phyloP scores from a whole-genome alignment of 2,329 filamentous ascomycete genomes.

The Biscogniauxia marginata region DNA sequence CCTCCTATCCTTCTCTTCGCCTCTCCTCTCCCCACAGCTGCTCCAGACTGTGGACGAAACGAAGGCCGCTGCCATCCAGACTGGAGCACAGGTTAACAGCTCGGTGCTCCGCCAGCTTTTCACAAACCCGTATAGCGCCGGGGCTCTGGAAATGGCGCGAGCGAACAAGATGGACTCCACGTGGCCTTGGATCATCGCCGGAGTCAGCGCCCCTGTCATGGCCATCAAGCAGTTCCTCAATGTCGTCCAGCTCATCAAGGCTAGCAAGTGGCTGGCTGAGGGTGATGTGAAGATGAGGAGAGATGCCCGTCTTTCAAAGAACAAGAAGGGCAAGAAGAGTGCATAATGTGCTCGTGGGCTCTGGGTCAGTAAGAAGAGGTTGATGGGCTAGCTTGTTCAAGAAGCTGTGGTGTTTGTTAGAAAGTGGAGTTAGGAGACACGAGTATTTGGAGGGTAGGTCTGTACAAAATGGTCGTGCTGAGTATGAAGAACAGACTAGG shows the following conservation, averaged over 20 bases:
- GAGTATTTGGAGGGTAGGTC: not conserved
- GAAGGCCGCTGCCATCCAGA: constrained; percentile 53
- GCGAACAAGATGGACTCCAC: constrained; percentile 88
- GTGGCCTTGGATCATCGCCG: constrained; percentile 68
- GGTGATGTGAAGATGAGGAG: constrained; percentile 72
- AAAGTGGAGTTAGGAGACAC: not conserved
- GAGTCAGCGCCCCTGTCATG: constrained; percentile 84
- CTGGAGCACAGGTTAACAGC: constrained; percentile 68
- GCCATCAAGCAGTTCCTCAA: constrained; percentile 91
- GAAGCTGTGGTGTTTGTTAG: not conserved
- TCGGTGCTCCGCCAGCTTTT: constrained; percentile 74
- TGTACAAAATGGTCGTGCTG: not conserved
- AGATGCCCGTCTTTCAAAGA: constrained; percentile 52
- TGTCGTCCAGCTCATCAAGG: constrained; percentile 89
- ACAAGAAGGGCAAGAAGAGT: constrained; percentile 28
- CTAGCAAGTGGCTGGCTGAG: constrained; percentile 87
- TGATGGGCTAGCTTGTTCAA: not conserved
- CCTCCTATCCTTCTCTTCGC: constrained; percentile 93
- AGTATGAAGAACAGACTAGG: not conserved
- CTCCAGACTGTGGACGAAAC: constrained; percentile 59
- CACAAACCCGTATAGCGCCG: constrained; percentile 86
- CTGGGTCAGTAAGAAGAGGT: not conserved
- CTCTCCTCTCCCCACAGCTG: constrained; percentile 82
- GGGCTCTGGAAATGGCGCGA: constrained; percentile 85
- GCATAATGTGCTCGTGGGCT: constrained; percentile 9